These are phyloP conservation scores for Psilocybe cubensis DNA, from an alignment of 768 basidiomycete genomes.

Conservation along the genomic window DNA sequence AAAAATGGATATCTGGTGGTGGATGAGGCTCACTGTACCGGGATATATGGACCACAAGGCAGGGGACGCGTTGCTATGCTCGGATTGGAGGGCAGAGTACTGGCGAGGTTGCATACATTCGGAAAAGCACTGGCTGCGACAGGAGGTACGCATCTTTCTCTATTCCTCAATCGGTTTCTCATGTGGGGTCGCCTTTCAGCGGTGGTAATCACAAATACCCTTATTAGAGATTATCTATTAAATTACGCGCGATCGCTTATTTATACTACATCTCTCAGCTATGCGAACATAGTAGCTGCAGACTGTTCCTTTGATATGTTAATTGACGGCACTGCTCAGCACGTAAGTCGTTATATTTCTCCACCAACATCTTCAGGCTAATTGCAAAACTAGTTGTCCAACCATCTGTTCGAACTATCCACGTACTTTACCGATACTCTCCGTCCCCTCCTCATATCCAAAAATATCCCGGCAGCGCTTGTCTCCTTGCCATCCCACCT, in stretches of 20 bases:
- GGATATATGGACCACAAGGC: conserved; percentile 82
- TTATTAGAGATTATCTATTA: conserved; percentile 82
- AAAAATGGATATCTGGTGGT: conserved; percentile 78
- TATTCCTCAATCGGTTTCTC: not conserved
- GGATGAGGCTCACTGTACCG: conserved; percentile 94
- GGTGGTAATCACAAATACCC: conserved; percentile 70
- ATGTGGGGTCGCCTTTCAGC: conserved; percentile 44
- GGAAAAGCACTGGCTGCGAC: conserved; percentile 88
- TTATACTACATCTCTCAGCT: conserved; percentile 86
- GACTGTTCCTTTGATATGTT: conserved; percentile 83
- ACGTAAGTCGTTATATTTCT: conserved; percentile 40
- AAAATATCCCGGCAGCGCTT: conserved; percentile 35
- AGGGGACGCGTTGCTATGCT: conserved; percentile 73
- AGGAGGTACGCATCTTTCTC: conserved; percentile 66
- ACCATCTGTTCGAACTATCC: conserved; percentile 49
- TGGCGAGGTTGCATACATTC: conserved; percentile 87
- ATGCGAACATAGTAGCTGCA: conserved; percentile 74
- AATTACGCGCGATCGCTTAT: conserved; percentile 93
- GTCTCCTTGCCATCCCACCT: conserved; percentile 42
- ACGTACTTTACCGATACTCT: conserved; percentile 40
- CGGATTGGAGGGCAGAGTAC: conserved; percentile 71
- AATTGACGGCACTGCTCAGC: conserved; percentile 62
- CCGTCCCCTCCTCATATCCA: conserved; percentile 29
- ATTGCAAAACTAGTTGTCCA: conserved; percentile 28
- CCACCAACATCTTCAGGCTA: not conserved